Base-by-base conservation (phyloP, 2,329 filamentous ascomycete genomes). In the Claviceps monticola region DNA sequence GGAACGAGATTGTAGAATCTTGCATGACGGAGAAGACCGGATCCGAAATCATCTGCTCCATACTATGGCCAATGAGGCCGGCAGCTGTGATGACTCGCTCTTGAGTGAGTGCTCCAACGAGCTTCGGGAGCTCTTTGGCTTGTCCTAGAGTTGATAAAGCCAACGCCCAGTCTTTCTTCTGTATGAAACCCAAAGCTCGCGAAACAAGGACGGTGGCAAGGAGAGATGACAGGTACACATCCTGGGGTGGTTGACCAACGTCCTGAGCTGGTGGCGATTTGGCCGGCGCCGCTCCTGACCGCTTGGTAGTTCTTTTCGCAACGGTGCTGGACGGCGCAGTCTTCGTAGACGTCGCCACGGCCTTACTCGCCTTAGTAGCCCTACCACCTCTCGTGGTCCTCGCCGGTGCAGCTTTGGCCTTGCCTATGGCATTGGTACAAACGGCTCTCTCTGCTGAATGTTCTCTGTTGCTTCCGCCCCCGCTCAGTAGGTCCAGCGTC, bases 1-100 rank as follows among this genome's bases (percentile, higher is more conserved):
- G 88, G 54, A 91, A 84, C 0, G 89, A 94, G 26, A 96, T 82
- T 0, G 89, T 95, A 0, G 93, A 96, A 60, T 98, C 93, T 46
- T 91, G 87, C 16, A 97, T 77, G 9, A 91, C 86, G 17, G 88
- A 94, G 65, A 91, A 94, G 3, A 93, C 84, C 2, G 90, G 83
- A 65, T 95, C 87, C 4, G 78, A 76, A 13, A 82, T 77, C 72
- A 95, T 86, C 60, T 84, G 76, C 46, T 84, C 79, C 59, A 85
- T 74, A 55, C 83, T 85, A 64, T 84, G 77, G 16, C 80, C 75
- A 54, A 88, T 72, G 44, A 86, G 76, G 46, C 84, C 80, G 51
- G 80, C 80, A 19, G 85, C 86, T 53, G 79, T 79, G 11, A 80
- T 74, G 51, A 87, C 74, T 41, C 81, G 77, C 53, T 80, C 71